These are phyloP conservation scores for Sclerotinia minor DNA, from an alignment of 2,329 filamentous ascomycete species.

Conservation along the genomic window DNA sequence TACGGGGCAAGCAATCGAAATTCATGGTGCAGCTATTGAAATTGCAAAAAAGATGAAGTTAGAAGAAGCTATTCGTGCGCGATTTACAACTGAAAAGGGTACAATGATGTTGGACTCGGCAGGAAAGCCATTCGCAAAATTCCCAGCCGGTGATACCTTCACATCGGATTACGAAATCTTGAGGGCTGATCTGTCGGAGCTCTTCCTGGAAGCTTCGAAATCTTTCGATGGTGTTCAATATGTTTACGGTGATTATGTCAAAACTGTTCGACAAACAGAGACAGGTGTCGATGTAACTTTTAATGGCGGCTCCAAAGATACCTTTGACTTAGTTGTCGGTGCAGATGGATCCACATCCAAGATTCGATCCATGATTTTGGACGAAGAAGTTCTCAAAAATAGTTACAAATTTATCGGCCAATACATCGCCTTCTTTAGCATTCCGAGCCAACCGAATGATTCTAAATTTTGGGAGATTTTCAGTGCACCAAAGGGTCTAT, in stretches of 20 bases:
- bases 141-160: slow-evolving; percentile 44
- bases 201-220: slow-evolving; percentile 45
- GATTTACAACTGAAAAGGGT: slow-evolving; percentile 47
- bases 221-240: slow-evolving; percentile 36
- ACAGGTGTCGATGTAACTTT: slow-evolving; percentile 46
- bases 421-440: slow-evolving; percentile 48
- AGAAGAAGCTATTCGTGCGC: slow-evolving; percentile 45
- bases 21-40: slow-evolving; percentile 47
- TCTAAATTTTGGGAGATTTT: slow-evolving; percentile 44
- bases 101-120: slow-evolving; percentile 45
- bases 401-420: slow-evolving; percentile 38
- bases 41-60: slow-evolving; percentile 46
- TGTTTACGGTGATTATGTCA: slow-evolving; percentile 46
- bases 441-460: slow-evolving; percentile 44
- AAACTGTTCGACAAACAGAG: slow-evolving; percentile 42
- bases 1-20: slow-evolving; percentile 55
- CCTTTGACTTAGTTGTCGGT: slow-evolving; percentile 52
- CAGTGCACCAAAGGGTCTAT: slow-evolving; percentile 45
- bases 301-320: slow-evolving; percentile 42
- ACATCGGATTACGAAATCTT: slow-evolving; percentile 50
- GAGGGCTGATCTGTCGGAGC: slow-evolving; percentile 45
- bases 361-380: slow-evolving; percentile 49
- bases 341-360: slow-evolving; percentile 51
- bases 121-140: slow-evolving; percentile 44
- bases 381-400: slow-evolving; percentile 43